A percentile compares a stretch with the other conserved stretches of the same genome.
Conservation (phyloP, 768 basidiomycete genomes). For the Clathrus columnatus region DNA sequence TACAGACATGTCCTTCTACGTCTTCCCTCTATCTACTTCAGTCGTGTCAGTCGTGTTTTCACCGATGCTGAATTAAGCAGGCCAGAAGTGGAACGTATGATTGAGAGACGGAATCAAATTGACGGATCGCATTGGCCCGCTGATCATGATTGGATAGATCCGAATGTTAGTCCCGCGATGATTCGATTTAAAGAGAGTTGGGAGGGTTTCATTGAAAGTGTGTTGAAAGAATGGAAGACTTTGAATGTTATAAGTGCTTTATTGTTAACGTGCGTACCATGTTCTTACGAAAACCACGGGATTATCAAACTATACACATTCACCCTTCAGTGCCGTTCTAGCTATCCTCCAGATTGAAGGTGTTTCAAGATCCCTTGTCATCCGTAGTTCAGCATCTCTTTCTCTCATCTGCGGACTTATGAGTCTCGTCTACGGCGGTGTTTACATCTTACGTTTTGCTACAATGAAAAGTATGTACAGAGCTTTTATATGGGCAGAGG, state of each 20-base stretch:
- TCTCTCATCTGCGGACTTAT: conserved; percentile 59
- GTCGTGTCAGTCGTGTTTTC: conserved; percentile 67
- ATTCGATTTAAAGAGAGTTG: conserved; percentile 56
- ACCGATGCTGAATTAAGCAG: conserved; percentile 70
- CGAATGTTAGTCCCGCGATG: conserved; percentile 53
- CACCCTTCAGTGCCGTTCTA: conserved; percentile 47
- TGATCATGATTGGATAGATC: conserved; percentile 26
- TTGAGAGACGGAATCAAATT: conserved; percentile 21
- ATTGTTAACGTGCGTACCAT: conserved; percentile 35
- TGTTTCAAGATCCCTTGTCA: conserved; percentile 51
- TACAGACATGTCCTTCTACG: conserved; percentile 47
- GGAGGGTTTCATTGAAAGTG: conserved; percentile 62
- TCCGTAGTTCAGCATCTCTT: conserved; percentile 52
- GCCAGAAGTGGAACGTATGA: conserved; percentile 50
- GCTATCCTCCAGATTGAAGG: conserved; percentile 52
- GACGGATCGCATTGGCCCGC: conserved; percentile 24
- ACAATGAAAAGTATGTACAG: conserved; percentile 66
- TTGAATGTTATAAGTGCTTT: conserved; percentile 47
- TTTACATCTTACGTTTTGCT: conserved; percentile 64
- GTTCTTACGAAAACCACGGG: no score
- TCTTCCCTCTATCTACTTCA: conserved; percentile 74
- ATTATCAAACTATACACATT: neutral
- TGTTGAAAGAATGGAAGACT: conserved; percentile 22
- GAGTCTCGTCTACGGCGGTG: conserved; percentile 65
- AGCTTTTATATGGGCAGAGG: conserved; percentile 67